Conservation (phyloP, 2,329 filamentous ascomycete species). For the Mollisia scopiformis region DNA sequence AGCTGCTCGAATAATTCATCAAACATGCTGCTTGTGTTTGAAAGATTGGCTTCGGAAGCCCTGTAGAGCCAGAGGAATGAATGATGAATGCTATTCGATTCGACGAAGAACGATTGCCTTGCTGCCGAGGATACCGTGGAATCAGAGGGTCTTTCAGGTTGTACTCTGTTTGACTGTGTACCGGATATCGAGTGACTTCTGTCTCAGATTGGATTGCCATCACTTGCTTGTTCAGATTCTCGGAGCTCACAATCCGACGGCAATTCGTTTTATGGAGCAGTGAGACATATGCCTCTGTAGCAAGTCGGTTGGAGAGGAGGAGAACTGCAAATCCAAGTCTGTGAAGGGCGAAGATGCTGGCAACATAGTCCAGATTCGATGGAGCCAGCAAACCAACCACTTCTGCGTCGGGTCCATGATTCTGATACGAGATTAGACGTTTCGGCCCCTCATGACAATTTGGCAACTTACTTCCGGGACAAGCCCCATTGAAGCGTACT, state of each 20-base stretch:
- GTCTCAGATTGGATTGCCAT: constrained; percentile 13
- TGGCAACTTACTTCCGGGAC: constrained; percentile 18
- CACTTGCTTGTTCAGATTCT: constrained; percentile 14
- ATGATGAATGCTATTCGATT: constrained; percentile 33
- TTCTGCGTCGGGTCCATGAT: constrained; percentile 6
- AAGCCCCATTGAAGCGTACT: constrained; percentile 27
- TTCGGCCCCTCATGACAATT: no score
- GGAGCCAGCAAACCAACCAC: constrained; percentile 27
- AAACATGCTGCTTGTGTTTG: constrained; percentile 45
- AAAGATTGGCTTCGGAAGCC: constrained; percentile 61
- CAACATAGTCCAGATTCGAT: constrained; percentile 51
- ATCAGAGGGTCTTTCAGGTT: constrained; percentile 13
- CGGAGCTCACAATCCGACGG: constrained; percentile 3
- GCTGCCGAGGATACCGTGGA: constrained; percentile 14
- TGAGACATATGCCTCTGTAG: constrained; percentile 51
- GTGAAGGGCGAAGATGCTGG: constrained; percentile 54
- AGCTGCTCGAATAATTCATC: constrained; percentile 37
- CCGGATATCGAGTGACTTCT: constrained; percentile 29
- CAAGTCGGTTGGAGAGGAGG: constrained; percentile 56
- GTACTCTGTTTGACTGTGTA: constrained; percentile 19
- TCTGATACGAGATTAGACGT: background rate
- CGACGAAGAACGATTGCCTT: constrained; percentile 9
- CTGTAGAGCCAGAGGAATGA: constrained; percentile 52
- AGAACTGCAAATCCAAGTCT: constrained; percentile 56
- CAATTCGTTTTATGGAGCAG: constrained; percentile 46